phyloP scores from a whole-genome alignment of 495 filamentous ascomycete genomes.

The Talaromyces stipitatus region DNA sequence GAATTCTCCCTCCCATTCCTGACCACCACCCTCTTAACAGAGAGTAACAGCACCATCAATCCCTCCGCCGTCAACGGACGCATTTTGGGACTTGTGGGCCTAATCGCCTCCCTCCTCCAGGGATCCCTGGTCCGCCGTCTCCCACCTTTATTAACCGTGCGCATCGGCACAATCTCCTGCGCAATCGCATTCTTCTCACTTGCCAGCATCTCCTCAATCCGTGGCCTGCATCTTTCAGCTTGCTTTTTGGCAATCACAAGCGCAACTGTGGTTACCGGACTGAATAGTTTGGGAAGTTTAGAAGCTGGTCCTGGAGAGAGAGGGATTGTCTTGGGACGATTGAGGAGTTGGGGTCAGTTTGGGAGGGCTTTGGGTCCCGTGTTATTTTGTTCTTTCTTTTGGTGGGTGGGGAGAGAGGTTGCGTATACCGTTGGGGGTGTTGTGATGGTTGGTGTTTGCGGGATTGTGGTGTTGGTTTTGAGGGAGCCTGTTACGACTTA shows the following conservation, averaged over 20 bases:
- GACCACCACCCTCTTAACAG: slow-evolving; percentile 72
- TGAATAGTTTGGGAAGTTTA: slow-evolving; percentile 87
- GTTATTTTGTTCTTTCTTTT: slow-evolving; percentile 93
- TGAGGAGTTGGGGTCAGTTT: slow-evolving; percentile 80
- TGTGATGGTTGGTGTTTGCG: slow-evolving; percentile 67
- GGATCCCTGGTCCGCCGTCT: slow-evolving; percentile 75
- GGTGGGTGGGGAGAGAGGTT: slow-evolving; percentile 89
- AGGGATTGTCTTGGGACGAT: slow-evolving; percentile 75
- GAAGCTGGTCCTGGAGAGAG: slow-evolving; percentile 75
- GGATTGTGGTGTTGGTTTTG: slow-evolving; percentile 62
- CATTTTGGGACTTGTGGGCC: slow-evolving; percentile 87
- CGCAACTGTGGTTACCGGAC: slow-evolving; percentile 86
- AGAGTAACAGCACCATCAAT: slow-evolving; percentile 49
- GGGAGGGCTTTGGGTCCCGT: slow-evolving; percentile 81
- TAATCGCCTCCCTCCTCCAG: slow-evolving; percentile 87
- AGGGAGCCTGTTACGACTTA: slow-evolving; percentile 26
- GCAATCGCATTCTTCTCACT: slow-evolving; percentile 74
- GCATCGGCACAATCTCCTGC: slow-evolving; percentile 70
- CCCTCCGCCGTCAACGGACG: slow-evolving; percentile 70
- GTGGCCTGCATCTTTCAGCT: slow-evolving; percentile 70
- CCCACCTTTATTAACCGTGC: slow-evolving; percentile 68
- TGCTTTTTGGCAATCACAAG: slow-evolving; percentile 78
- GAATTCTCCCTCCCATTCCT: slow-evolving; percentile 93
- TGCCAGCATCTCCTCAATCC: slow-evolving; percentile 53
- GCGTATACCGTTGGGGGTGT: slow-evolving; percentile 75